Evolutionary conservation across 176 grass and related monocot genomes (phyloP).

Genomic region (Rhipidocladum racemiflorum): DNA sequence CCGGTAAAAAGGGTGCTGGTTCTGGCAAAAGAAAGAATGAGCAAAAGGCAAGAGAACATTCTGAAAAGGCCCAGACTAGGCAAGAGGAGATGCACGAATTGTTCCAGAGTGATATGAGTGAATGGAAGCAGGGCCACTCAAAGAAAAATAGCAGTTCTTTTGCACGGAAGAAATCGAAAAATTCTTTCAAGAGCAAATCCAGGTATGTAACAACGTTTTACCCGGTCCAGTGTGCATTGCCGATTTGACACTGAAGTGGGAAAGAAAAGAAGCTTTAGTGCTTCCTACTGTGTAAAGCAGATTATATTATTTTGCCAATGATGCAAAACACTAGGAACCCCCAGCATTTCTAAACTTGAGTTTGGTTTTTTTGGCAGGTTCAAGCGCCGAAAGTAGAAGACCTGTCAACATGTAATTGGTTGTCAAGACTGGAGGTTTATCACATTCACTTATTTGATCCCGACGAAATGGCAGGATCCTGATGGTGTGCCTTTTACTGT

Average conservation of each 20-base stretch:
- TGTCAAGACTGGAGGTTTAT: neutral
- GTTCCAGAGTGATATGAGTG: slow-evolving; percentile 90
- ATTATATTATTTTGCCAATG: neutral
- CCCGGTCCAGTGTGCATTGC: neutral
- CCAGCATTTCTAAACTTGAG: neutral
- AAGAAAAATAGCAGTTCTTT: slow-evolving; percentile 49
- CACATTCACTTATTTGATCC: neutral
- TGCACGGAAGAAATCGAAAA: slow-evolving; percentile 56
- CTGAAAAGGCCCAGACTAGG: slow-evolving; percentile 48
- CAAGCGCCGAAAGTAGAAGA: slow-evolving; percentile 52
- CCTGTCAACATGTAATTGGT: neutral
- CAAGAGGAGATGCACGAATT: slow-evolving; percentile 87
- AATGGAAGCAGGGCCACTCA: slow-evolving; percentile 62
- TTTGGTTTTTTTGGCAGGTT: slow-evolving; percentile 22
- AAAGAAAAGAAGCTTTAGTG: neutral
- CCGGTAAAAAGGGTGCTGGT: slow-evolving; percentile 44
- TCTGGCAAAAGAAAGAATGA: slow-evolving; percentile 47
- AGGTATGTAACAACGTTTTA: slow-evolving; percentile 53
- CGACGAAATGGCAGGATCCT: neutral
- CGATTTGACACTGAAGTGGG: neutral
- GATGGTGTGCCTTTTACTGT: neutral
- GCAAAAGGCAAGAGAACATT: slow-evolving; percentile 48
- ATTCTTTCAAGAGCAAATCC: slow-evolving; percentile 91
- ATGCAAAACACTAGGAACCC: neutral
- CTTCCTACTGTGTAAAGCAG: neutral